Conservation (phyloP, 2,329 filamentous ascomycete species). For the Bimuria novae-zelandiae region DNA sequence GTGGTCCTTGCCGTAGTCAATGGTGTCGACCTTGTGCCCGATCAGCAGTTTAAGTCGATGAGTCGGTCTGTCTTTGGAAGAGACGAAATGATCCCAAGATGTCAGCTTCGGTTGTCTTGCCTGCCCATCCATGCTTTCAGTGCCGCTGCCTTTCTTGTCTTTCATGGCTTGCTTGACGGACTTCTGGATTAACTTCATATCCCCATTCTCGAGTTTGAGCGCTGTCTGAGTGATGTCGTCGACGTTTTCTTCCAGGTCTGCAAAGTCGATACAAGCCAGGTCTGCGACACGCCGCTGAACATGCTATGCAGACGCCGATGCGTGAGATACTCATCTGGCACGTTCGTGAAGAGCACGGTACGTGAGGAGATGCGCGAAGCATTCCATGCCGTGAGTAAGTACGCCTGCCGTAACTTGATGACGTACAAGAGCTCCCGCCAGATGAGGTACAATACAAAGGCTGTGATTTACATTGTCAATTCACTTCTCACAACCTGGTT, state of each 20-base stretch:
- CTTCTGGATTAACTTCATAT: constrained; percentile 5
- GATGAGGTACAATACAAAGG: constrained; percentile 3
- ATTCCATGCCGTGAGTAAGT: constrained; percentile 4
- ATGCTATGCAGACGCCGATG: constrained; percentile 2
- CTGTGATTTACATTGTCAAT: neutral
- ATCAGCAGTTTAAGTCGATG: constrained; percentile 2
- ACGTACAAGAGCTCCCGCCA: constrained; percentile 2
- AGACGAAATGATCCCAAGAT: neutral
- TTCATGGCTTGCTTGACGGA: neutral
- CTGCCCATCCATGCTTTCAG: neutral
- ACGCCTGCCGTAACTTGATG: constrained; percentile 4
- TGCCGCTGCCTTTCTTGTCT: neutral
- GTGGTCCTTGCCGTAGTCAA: neutral
- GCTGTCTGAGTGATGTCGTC: constrained; percentile 6
- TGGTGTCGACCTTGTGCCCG: constrained; percentile 1
- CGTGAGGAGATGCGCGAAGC: constrained; percentile 1
- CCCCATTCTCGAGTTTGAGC: constrained; percentile 5
- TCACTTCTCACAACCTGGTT: neutral
- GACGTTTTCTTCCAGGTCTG: constrained; percentile 1
- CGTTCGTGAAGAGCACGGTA: constrained; percentile 5
- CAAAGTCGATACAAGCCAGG: constrained; percentile 8
- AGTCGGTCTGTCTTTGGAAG: neutral
- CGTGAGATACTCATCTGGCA: constrained; percentile 1
- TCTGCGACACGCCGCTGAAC: constrained; percentile 4
- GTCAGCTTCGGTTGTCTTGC: neutral